phyloP scores from a whole-genome alignment of 345 rosid species.

The Eucalyptus virginea region DNA sequence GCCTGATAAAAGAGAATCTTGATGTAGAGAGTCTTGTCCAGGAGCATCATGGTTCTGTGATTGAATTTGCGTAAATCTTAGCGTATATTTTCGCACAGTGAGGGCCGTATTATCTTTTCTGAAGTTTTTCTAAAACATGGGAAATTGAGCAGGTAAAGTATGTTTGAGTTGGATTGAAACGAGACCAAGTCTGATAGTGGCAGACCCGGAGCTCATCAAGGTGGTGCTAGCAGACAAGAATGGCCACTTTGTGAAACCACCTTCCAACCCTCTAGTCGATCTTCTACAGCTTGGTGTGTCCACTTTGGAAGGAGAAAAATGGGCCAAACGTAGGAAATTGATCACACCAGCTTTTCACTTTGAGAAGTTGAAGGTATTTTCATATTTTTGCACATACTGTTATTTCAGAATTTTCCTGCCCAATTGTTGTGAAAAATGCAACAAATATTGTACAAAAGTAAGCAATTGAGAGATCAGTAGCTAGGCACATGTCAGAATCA shows the following conservation, averaged over 20 bases:
- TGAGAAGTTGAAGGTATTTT: slow-evolving; percentile 27
- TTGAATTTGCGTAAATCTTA: not conserved
- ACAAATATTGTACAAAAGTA: not conserved
- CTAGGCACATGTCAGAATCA: not conserved
- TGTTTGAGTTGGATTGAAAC: slow-evolving; percentile 27
- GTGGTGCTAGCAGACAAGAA: slow-evolving; percentile 27
- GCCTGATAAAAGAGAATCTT: too few species aligned
- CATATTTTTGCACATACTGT: not conserved
- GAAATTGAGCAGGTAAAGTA: slow-evolving; percentile 22
- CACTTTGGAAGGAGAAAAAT: slow-evolving; percentile 26
- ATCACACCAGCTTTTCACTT: slow-evolving; percentile 38
- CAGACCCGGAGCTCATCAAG: slow-evolving; percentile 26
- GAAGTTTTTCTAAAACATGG: not conserved
- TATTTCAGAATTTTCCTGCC: not conserved
- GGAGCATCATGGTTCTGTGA: not conserved
- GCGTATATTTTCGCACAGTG: not conserved
- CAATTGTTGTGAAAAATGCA: not conserved
- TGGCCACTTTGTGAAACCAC: slow-evolving; percentile 35
- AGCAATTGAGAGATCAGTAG: not conserved
- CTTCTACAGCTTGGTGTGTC: slow-evolving; percentile 22
- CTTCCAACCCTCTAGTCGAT: slow-evolving; percentile 9
- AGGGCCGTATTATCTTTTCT: not conserved
- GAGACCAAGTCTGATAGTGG: slow-evolving; percentile 26
- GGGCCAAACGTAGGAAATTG: slow-evolving; percentile 30
- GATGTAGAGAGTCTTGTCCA: not conserved